phyloP scores from a whole-genome alignment of 176 grass and related monocot species.

The Microstegium vimineum region DNA sequence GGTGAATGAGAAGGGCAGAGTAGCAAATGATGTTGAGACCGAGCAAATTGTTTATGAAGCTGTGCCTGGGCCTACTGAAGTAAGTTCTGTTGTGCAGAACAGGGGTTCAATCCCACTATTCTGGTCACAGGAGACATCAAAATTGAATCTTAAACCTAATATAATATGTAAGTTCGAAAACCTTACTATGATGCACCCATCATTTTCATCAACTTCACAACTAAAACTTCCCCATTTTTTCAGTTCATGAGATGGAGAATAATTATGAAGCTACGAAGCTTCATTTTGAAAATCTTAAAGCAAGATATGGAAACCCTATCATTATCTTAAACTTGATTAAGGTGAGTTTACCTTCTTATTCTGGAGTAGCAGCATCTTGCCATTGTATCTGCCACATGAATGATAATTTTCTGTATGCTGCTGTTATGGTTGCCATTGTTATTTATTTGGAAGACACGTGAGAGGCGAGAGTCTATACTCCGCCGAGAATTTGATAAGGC shows the following conservation, averaged over 20 bases:
- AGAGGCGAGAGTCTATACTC: slow-evolving; percentile 89
- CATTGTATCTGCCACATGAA: slow-evolving; percentile 12
- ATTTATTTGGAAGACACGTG: slow-evolving; percentile 51
- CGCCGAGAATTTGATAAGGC: slow-evolving; percentile 71
- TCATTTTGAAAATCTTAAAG: slow-evolving; percentile 87
- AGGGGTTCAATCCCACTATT: slow-evolving; percentile 93
- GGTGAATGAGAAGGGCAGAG: slow-evolving; percentile 85
- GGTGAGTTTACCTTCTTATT: slow-evolving; percentile 44
- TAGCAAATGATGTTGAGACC: slow-evolving; percentile 95
- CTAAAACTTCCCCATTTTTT: slow-evolving; percentile 22
- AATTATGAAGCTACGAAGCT: slow-evolving; percentile 80
- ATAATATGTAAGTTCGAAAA: slow-evolving; percentile 83
- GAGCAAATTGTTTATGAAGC: slow-evolving; percentile 93
- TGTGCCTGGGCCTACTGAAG: slow-evolving; percentile 49
- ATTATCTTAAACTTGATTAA: slow-evolving; percentile 98
- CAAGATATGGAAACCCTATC: slow-evolving; percentile 84
- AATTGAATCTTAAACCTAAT: slow-evolving; percentile 77
- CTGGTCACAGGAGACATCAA: slow-evolving; percentile 91
- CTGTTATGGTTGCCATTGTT: slow-evolving; percentile 10
- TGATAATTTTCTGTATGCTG: slow-evolving; percentile 5
- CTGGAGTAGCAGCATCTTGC: slow-evolving; percentile 4
- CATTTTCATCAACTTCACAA: slow-evolving; percentile 5
- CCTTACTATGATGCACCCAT: slow-evolving; percentile 6
- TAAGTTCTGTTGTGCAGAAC: slow-evolving; percentile 93
- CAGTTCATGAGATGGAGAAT: slow-evolving; percentile 71